A percentile compares a stretch with the other conserved stretches of the same genome.
These are phyloP conservation scores for Escovopsis weberi DNA, from an alignment of 2,329 filamentous ascomycete genomes.

Conservation along the genomic window DNA sequence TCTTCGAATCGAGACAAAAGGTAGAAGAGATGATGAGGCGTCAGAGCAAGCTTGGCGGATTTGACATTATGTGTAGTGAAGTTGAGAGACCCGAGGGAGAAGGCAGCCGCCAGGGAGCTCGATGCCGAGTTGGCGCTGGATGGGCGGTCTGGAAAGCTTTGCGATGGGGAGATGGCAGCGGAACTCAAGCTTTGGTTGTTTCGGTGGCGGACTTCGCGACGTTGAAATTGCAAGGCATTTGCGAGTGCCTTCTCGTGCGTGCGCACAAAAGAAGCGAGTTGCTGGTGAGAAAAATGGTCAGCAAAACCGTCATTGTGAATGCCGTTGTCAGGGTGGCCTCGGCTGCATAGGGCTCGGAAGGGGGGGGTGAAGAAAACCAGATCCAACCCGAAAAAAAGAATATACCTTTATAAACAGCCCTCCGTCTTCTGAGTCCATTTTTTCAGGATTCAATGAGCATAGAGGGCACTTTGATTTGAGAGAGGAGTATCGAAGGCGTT, in stretches of 20 bases:
- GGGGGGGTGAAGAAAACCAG: no score
- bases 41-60: conserved; percentile 81
- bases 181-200: conserved; percentile 50
- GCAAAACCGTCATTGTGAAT: conserved; percentile 7
- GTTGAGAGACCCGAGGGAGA: conserved; percentile 72
- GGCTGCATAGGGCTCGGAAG: no score
- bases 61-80: conserved; percentile 79
- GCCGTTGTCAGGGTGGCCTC: no score
- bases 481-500: background rate
- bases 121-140: conserved; percentile 55
- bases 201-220: conserved; percentile 59
- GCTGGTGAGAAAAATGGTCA: conserved; percentile 35
- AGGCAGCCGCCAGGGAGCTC: conserved; percentile 63
- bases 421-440: conserved; percentile 81
- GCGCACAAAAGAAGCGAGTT: conserved; percentile 88
- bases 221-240: conserved; percentile 74
- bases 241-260: conserved; percentile 95
- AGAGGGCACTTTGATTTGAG: background rate
- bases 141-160: conserved; percentile 46
- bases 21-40: conserved; percentile 93
- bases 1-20: conserved; percentile 92
- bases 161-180: conserved; percentile 37
- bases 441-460: conserved; percentile 12
- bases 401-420: conserved; percentile 72
- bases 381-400: no score